Percentiles rank a stretch among this genome's conserved stretches.
Conservation (phyloP, 345 rosid species). For the Sonneratia caseolaris region DNA sequence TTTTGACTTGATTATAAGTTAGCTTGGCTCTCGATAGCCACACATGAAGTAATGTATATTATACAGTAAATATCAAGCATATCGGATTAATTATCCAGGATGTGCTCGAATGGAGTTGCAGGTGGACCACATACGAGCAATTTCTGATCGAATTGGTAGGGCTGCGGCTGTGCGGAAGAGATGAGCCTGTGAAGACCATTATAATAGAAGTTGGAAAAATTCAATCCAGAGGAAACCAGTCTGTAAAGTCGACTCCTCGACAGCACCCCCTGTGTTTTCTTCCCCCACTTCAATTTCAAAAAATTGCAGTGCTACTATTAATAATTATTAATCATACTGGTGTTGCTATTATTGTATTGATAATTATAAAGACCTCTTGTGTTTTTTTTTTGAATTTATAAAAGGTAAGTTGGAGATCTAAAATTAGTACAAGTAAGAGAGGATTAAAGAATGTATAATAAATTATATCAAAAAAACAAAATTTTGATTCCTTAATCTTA, state of each 20-base stretch:
- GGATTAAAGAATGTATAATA: too few species aligned
- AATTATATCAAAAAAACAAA: too few species aligned
- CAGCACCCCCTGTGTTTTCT: neutral
- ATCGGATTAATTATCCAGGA: too few species aligned
- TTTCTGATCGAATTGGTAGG: neutral
- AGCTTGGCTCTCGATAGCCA: too few species aligned
- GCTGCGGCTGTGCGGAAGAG: neutral
- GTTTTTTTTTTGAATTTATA: too few species aligned
- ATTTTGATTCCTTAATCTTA: too few species aligned
- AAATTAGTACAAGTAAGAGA: too few species aligned
- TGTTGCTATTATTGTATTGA: too few species aligned
- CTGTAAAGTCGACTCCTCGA: constrained; percentile 37
- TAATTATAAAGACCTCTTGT: neutral
- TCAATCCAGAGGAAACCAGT: constrained; percentile 15
- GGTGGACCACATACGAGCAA: neutral
- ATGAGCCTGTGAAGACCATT: constrained; percentile 15
- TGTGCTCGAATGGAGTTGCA: neutral
- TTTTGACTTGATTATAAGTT: too few species aligned
- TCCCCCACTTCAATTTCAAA: neutral
- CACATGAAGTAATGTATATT: too few species aligned
- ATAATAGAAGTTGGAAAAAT: constrained; percentile 13
- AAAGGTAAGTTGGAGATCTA: too few species aligned
- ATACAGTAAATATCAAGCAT: too few species aligned
- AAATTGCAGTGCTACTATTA: neutral
- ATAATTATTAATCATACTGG: neutral